Base-by-base conservation (phyloP, 306 rosid genomes). In the Trifolium subterraneum region DNA sequence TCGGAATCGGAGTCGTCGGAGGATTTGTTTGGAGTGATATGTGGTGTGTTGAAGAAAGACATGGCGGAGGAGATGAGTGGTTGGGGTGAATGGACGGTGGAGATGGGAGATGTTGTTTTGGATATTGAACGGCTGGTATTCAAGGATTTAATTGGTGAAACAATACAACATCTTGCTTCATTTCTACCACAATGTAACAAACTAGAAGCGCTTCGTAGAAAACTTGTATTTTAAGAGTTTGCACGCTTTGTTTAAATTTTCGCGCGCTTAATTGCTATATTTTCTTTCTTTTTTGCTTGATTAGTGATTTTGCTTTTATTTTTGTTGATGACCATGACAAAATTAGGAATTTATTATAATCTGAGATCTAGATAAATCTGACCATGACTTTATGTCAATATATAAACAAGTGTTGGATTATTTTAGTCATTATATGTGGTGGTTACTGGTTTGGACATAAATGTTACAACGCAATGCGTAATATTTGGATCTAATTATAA, bases 91-190 rank as follows among this genome's bases (percentile, higher is more conserved):
- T 86, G 82, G 63, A 80, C 96, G 1, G 45, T 82, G 58, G 93
- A 92, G 78, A 81, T 84, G 81, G 96, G 96, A 2, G 96, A 87
- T 8, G 78, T 82, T 0, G 88, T 90, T 23, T 80, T 94, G 73
- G 96, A 88, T 79, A 79, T 94, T 1, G 99, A 94, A 78, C 87
- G 99, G n/a, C 87, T 82, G 8, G 82, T 94, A 16, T 94, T 92
- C 82, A 94, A 94, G 70, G 99, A 94, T 71, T 78, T 94, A 23
- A 85, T 94, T 23, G 90, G 86, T 9, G 97, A 94, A 79, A 87
- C 96, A 6, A 92, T 94, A 62, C 82, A 80, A 23, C 87, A 92
- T 75, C 86, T 92, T 23, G 89, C 92, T n/a, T 51, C 83, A 2
- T 13, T 65, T 80, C 15, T 83, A 13, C 62, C 74, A 27, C 71